phyloP scores from a whole-genome alignment of 2,329 filamentous ascomycete species.

The Grosmannia serpens region DNA sequence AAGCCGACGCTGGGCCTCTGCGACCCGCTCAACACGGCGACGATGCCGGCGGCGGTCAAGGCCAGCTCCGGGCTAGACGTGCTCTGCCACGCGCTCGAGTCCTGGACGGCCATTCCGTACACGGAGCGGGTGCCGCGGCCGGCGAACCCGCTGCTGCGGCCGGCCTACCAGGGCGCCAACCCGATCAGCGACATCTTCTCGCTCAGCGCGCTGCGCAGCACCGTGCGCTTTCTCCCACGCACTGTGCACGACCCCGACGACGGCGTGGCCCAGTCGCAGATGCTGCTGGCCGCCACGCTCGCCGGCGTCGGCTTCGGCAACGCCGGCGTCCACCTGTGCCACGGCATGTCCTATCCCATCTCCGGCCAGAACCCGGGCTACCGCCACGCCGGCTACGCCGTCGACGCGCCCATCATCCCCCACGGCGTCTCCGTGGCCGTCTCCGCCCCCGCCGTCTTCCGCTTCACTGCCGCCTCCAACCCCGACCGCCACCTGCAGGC shows the following conservation, averaged over 20 bases:
- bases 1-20: slow-evolving; percentile 90
- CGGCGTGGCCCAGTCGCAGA: slow-evolving; percentile 82
- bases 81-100: slow-evolving; percentile 88
- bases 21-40: slow-evolving; percentile 78
- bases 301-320: slow-evolving; percentile 97
- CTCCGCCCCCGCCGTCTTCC: slow-evolving; percentile 35
- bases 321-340: slow-evolving; percentile 76
- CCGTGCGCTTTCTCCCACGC: slow-evolving; percentile 84
- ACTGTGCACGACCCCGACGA: slow-evolving; percentile 83
- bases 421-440: slow-evolving; percentile 80
- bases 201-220: slow-evolving; percentile 68
- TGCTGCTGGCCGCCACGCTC: slow-evolving; percentile 87
- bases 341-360: slow-evolving; percentile 94
- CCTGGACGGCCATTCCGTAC: slow-evolving; percentile 96
- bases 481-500: slow-evolving; percentile 77
- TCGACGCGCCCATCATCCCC: slow-evolving; percentile 70
- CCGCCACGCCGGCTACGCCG: slow-evolving; percentile 75
- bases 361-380: slow-evolving; percentile 91
- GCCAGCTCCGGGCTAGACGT: slow-evolving; percentile 88
- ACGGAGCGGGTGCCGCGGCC: slow-evolving; percentile 75
- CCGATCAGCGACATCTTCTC: slow-evolving; percentile 97
- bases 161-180: slow-evolving; percentile 94
- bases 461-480: slow-evolving; percentile 50
- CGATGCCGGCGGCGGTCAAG: slow-evolving; percentile 91
- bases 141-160: slow-evolving; percentile 76